These are phyloP conservation scores for Leishmania tarentolae DNA, from an alignment of 208 protist species.

Conservation along the genomic window DNA sequence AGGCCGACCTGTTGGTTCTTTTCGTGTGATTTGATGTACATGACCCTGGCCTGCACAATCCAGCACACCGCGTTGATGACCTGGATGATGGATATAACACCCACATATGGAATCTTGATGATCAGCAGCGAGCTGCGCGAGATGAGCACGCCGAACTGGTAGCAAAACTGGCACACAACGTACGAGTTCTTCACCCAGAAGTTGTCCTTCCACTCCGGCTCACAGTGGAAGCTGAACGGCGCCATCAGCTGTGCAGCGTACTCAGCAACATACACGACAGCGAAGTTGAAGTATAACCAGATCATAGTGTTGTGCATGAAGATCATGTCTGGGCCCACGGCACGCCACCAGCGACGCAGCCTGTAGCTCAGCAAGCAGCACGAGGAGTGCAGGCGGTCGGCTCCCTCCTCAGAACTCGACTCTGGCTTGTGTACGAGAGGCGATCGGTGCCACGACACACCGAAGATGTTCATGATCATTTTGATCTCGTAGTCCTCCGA, in stretches of 20 bases:
- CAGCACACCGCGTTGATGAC: slow-evolving; percentile 84
- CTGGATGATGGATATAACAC: slow-evolving; percentile 87
- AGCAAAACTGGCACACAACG: slow-evolving; percentile 86
- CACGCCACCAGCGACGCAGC: slow-evolving; percentile 55
- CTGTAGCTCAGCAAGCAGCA: slow-evolving; percentile 2
- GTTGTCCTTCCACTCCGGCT: slow-evolving; percentile 30
- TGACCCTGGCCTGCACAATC: slow-evolving; percentile 78
- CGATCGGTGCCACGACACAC: slow-evolving; percentile 35
- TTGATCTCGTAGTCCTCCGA: slow-evolving; percentile 29
- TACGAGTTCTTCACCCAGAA: slow-evolving; percentile 86
- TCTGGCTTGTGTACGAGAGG: slow-evolving; percentile 2
- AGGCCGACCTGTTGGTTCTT: slow-evolving; percentile 46
- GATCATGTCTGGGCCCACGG: slow-evolving; percentile 33
- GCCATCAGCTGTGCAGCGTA: slow-evolving; percentile 88
- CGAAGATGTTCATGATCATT: slow-evolving; percentile 58
- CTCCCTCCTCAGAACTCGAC: not conserved
- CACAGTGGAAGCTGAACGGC: slow-evolving; percentile 74
- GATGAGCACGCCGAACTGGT: slow-evolving; percentile 91
- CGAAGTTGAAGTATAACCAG: slow-evolving; percentile 81
- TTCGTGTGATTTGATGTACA: slow-evolving; percentile 58
- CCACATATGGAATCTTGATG: slow-evolving; percentile 82
- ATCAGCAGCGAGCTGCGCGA: slow-evolving; percentile 80
- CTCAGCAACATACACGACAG: slow-evolving; percentile 85
- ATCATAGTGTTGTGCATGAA: slow-evolving; percentile 65
- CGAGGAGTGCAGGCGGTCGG: not conserved